These are phyloP conservation scores for Nepenthes alata DNA, from an alignment of 179 eudicot species.

Conservation along the genomic window DNA sequence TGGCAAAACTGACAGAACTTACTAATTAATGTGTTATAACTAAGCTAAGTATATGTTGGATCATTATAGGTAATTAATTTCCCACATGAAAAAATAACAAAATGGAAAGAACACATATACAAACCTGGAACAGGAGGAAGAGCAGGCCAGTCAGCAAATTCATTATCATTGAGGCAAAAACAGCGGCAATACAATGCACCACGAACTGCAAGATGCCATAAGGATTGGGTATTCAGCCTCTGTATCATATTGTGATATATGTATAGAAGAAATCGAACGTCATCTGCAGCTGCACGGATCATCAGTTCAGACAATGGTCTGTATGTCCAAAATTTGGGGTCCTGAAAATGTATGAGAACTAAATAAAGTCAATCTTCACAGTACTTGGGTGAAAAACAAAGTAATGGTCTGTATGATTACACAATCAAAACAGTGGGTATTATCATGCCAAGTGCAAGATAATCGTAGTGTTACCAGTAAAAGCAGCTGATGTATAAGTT, in stretches of 20 bases:
- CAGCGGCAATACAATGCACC: constrained; percentile 88
- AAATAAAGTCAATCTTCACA: not conserved
- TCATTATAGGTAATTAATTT: not conserved
- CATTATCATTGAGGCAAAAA: constrained; percentile 52
- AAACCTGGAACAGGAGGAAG: constrained; percentile 65
- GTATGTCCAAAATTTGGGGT: constrained; percentile 64
- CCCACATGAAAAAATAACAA: not conserved
- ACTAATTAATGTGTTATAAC: too few relatives aligned
- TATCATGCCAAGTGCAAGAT: too few relatives aligned
- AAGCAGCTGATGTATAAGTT: too few relatives aligned
- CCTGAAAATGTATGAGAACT: constrained; percentile 29
- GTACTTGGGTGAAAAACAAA: not conserved
- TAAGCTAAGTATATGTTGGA: too few relatives aligned
- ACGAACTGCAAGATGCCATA: constrained; percentile 74
- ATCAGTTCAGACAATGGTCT: constrained; percentile 79
- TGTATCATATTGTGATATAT: constrained; percentile 81
- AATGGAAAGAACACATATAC: constrained; percentile 3
- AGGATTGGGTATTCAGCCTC: constrained; percentile 49
- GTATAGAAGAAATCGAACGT: constrained; percentile 77
- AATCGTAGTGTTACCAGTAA: too few relatives aligned
- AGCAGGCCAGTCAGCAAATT: constrained; percentile 73
- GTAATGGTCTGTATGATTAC: not conserved
- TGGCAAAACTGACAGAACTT: too few relatives aligned
- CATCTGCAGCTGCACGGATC: constrained; percentile 92
- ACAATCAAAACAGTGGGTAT: too few relatives aligned